A percentile compares a stretch with the other conserved stretches of the same genome.
These are phyloP conservation scores for Ceratocystis ficicola DNA, from an alignment of 2,329 filamentous ascomycete genomes.

Conservation along the genomic window DNA sequence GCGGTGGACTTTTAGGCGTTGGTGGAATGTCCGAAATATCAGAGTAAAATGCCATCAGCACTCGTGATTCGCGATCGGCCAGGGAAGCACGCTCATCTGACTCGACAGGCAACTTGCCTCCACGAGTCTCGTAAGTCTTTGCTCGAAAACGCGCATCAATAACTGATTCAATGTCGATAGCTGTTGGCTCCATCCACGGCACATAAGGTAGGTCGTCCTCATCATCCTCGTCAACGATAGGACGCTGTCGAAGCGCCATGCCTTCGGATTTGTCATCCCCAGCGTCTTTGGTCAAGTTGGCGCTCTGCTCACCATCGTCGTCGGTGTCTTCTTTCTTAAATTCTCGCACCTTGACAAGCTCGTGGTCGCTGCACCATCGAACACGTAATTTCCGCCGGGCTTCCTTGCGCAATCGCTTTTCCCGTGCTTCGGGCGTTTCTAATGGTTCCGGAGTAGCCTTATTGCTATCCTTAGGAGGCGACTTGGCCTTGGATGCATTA, in stretches of 20 bases:
- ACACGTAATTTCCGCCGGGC: conserved; percentile 58
- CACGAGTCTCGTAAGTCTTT: conserved; percentile 43
- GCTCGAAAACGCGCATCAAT: conserved; percentile 37
- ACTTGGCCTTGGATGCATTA: conserved; percentile 32
- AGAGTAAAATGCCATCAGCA: conserved; percentile 50
- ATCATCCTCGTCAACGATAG: conserved; percentile 44
- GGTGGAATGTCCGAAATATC: conserved; percentile 43
- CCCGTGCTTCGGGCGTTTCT: conserved; percentile 57
- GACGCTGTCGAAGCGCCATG: conserved; percentile 51
- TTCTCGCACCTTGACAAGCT: conserved; percentile 53
- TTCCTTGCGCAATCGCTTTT: conserved; percentile 59
- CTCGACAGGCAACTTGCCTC: conserved; percentile 39
- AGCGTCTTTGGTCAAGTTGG: conserved; percentile 58
- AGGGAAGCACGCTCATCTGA: conserved; percentile 47
- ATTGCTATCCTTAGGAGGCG: conserved; percentile 37
- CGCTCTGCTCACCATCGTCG: conserved; percentile 43
- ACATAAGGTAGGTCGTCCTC: conserved; percentile 45
- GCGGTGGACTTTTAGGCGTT: conserved; percentile 43
- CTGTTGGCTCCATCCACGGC: conserved; percentile 40
- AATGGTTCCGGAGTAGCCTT: conserved; percentile 38
- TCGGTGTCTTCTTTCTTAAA: conserved; percentile 63
- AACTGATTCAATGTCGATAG: conserved; percentile 35
- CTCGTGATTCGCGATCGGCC: conserved; percentile 44
- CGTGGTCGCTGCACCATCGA: conserved; percentile 54
- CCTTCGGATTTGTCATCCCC: conserved; percentile 62